Base-by-base conservation (phyloP, 176 grass and related monocot species). In the Stipa capillata region DNA sequence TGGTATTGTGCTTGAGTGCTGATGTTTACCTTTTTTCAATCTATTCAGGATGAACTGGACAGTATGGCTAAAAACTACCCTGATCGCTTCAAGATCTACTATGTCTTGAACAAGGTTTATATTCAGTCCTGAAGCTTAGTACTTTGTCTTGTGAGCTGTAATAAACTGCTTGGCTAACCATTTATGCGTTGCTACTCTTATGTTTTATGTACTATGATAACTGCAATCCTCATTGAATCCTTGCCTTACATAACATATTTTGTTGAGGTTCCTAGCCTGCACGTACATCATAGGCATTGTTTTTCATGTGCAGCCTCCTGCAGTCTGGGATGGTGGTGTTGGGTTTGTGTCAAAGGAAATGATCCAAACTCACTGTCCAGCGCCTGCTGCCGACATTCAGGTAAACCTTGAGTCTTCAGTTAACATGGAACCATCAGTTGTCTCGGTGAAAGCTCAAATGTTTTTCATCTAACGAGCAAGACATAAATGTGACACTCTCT, bases 331-430 rank as follows among this genome's bases (percentile, higher is more conserved):
- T 43, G 89, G 87, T 39, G 95, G 90, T 74, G 92, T 98, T 29
- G 92, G 95, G 1, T 98, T 94, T 43, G 95, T 94, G 6, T 94
- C 95, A 0, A 94, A 88, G 81, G 92, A 98, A n/a, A 94, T 98
- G 89, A 98, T 98, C 56, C 84, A 90, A 73, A 48, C 68, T 89
- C 92, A 98, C 28, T 94, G 81, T 12, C 95, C 95, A 43, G 58
- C 77, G 15, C 92, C 87, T 76, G 89, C 92, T 69, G 77, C 48
- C 4, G 85, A 94, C 77, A 89, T 98, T 80, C 95, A 98, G 95
- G 87, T 97, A 84, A 58, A n/a, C 47, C 25, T 17, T 0, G 0
- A 13, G 69, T 40, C 13, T 60, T 49, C 14, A 45, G 14, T 45
- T 5, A 58, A 28, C 28, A 16, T 53, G 15, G 15, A 78, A 74